Evolutionary conservation across 139 green algal genomes (phyloP), one percentile per base, ranked within the genome.

Genomic region (Asterochloris erici): DNA sequence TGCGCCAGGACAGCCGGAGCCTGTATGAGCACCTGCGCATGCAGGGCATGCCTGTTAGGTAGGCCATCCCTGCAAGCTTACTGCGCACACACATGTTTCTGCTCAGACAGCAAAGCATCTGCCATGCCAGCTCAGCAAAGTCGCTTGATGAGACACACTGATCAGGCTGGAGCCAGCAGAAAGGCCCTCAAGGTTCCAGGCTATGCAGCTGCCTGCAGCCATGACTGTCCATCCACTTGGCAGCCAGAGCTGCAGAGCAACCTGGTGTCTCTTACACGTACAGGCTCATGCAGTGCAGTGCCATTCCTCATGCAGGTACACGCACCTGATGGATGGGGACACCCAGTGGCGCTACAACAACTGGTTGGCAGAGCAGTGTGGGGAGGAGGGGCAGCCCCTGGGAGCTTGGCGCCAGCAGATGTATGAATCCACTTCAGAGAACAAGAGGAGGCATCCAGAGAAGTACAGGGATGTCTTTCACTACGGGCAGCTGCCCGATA

Each of bases 291-390:
- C 70, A 21, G 70, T 76, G 70, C 86, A 69, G 71, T 84, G 86
- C 14, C 26, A n/a, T 28, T 84, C 60, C 26, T 83, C n/a, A 38
- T 62, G 62, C 63, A 79, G 87, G 47, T 86, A 90, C 70, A 86
- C 87, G 4, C 89, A 92, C 64, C 66, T 78, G 71, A 83, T 85
- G 38, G 38, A 54, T 54, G 84, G 86, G 26, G 79, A 86, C 27
- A 62, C 79, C 47, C 89, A 92, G 82, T 88, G 83, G 83, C 60
- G 68, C 1, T 92, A 91, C 79, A 89, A 89, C 38, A 60, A 78
- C 4, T 90, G 82, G 84, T 77, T 91, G 29, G 78, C 79, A 13
- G 78, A 73, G 15, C 76, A 79, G 63, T 85, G 78, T 29, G 79
- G 85, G 0, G 68, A 71, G 4, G 74, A 81, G 12, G 74, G 74